phyloP scores from a whole-genome alignment of 768 basidiomycete genomes.

The Gloeopeniophorella convolvens region DNA sequence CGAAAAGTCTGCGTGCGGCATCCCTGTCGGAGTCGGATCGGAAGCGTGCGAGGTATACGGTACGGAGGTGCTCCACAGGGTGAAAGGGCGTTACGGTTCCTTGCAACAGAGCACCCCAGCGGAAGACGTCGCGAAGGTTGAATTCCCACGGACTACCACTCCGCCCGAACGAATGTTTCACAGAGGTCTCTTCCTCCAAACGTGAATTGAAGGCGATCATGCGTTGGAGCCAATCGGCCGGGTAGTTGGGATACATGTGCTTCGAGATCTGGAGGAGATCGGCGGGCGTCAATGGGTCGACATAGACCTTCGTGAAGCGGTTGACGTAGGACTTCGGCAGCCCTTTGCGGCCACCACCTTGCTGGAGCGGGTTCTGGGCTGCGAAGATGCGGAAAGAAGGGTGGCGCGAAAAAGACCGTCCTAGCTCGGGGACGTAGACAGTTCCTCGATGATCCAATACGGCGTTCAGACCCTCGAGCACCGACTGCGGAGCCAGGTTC shows the following conservation, averaged over 20 bases:
- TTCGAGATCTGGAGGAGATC: conserved; percentile 78
- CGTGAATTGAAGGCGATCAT: conserved; percentile 83
- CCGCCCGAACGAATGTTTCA: conserved; percentile 60
- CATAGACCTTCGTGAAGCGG: conserved; percentile 95
- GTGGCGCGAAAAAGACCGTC: conserved; percentile 80
- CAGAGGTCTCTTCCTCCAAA: conserved; percentile 60
- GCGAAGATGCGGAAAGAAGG: conserved; percentile 96
- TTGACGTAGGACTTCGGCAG: conserved; percentile 96
- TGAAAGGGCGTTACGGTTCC: conserved; percentile 31
- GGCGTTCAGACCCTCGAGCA: conserved; percentile 95
- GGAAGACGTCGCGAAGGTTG: conserved; percentile 89
- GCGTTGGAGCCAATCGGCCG: conserved; percentile 43
- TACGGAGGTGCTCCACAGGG: conserved; percentile 59
- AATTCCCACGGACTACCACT: conserved; percentile 96
- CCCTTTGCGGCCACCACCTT: conserved; percentile 96
- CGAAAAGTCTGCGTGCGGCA: conserved; percentile 46
- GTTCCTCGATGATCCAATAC: conserved; percentile 92
- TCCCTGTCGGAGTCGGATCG: conserved; percentile 62
- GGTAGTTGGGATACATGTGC: conserved; percentile 60
- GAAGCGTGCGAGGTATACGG: conserved; percentile 83
- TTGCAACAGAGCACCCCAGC: conserved; percentile 68
- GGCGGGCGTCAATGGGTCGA: conserved; percentile 71
- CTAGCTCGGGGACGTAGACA: conserved; percentile 92
- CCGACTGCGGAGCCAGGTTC: conserved; percentile 96
- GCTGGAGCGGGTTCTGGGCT: conserved; percentile 92